Base-by-base conservation (phyloP, 2,329 filamentous ascomycete genomes). In the Alternaria dauci region DNA sequence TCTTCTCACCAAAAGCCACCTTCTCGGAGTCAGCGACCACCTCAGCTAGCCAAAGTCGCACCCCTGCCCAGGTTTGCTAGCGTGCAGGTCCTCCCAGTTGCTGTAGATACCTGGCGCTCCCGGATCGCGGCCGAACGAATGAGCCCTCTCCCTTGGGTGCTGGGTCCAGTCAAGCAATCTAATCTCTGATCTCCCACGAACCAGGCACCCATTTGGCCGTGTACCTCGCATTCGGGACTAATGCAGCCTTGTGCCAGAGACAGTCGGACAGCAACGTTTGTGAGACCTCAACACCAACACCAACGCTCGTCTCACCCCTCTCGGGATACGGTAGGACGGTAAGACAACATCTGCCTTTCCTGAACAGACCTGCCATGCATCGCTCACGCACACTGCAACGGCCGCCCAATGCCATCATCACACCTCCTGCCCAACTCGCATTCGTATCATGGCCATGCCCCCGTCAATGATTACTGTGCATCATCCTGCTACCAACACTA, bases 31-130 rank as follows among this genome's bases (percentile, higher is more conserved):
- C 46, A 26, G 54, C 42, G 39, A 46, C 30, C 41, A 39, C 44
- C 53, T 69, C 65, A 68, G 66, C 65, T 66, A 63, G 65, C 60
- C 63, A 55, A 26, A 9, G 34, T 41, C 38, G 48, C 20, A 18
- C 53, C 61, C 61, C 52, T 63, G 58, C 51, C 46, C 30, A 50
- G 20, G 34, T 50, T n/a, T 34, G 51, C 58, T 57, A 62, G 59
- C 41, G 58, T 52, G 41, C 43, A 52, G 38, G 42, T 41, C 59
- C 41, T 59, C 59, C 59, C 42, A 57, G 44, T 61, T 52, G 58
- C 58, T 52, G 53, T 50, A 50, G 43, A 30, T 52, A 53, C 43
- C 32, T 41, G 39, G 50, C 39, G 26, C 39, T 47, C 56, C 56
- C 52, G 52, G 51, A 59, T 44, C 41, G 39, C 52, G 61, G 36